A percentile compares a stretch with the other conserved stretches of the same genome.
Evolutionary conservation across 2,329 filamentous ascomycete genomes (phyloP).

Genomic region (Purpureocillium lavendulum): DNA sequence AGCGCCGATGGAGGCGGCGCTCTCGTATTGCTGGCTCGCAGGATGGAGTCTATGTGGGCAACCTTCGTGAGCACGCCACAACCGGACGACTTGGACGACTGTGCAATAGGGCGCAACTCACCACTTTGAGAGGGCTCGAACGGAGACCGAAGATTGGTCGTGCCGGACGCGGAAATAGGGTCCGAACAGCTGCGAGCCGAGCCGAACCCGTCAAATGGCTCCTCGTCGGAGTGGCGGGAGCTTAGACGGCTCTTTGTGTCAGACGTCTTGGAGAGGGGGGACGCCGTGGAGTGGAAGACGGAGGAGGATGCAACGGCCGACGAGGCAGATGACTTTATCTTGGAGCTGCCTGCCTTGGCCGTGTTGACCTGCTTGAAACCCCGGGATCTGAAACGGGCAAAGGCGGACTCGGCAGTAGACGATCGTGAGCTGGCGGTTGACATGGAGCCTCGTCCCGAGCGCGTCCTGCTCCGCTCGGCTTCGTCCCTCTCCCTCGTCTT

Average conservation of each 20-base stretch:
- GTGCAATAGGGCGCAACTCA: too few relatives aligned
- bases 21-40: not conserved
- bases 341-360: conserved; percentile 9
- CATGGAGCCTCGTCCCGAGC: conserved; percentile 22
- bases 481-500: conserved; percentile 29
- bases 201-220: not conserved
- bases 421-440: conserved; percentile 37
- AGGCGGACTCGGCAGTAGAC: conserved; percentile 25
- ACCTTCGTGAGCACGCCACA: not conserved
- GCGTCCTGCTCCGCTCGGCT: conserved; percentile 5
- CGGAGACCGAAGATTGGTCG: not conserved
- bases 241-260: conserved; percentile 14
- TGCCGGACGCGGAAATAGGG: not conserved
- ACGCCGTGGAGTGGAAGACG: conserved; percentile 13
- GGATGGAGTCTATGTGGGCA: not conserved
- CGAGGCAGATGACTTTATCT: conserved; percentile 10
- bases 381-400: conserved; percentile 35
- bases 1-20: not conserved
- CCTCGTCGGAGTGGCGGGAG: conserved; percentile 9
- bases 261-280: conserved; percentile 15
- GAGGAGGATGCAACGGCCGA: conserved; percentile 16
- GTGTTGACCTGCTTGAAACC: conserved; percentile 15
- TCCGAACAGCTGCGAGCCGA: not conserved
- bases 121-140: not conserved
- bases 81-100: too few relatives aligned